Evolutionary conservation across 75 land plant genomes (phyloP).

Genomic region (Selaginella tamariscina): DNA sequence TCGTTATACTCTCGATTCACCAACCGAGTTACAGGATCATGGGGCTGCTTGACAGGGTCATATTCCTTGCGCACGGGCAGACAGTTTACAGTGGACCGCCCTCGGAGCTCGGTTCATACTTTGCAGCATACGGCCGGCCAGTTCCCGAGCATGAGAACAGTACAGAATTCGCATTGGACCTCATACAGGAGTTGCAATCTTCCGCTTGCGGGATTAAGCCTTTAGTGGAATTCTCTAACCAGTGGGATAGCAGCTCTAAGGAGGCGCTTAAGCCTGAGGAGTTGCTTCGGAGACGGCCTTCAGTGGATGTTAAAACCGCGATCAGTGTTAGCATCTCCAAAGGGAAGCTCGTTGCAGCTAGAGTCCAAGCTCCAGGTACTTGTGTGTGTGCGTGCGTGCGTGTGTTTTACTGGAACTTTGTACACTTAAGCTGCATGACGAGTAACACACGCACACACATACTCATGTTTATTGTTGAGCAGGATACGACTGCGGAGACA

Average conservation of each 20-base stretch:
- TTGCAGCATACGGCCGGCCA: conserved; percentile 45
- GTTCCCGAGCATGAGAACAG: conserved; percentile 55
- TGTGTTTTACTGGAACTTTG: no score
- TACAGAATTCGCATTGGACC: conserved; percentile 61
- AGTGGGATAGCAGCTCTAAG: conserved; percentile 27
- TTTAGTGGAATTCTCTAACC: conserved; percentile 44
- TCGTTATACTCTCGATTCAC: conserved; percentile 62
- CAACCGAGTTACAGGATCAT: conserved; percentile 67
- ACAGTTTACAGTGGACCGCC: conserved; percentile 52
- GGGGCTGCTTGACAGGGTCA: conserved; percentile 39
- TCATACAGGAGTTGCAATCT: conserved; percentile 41
- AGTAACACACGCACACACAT: no score
- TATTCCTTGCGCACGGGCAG: conserved; percentile 52
- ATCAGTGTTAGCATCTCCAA: conserved; percentile 47
- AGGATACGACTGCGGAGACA: background rate
- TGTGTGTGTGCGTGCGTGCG: no score
- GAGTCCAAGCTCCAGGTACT: conserved; percentile 13
- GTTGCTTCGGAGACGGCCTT: background rate
- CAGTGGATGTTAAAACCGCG: conserved; percentile 33
- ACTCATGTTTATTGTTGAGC: no score
- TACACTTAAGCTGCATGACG: no score
- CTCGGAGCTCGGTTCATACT: conserved; percentile 26
- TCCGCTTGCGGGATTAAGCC: conserved; percentile 31
- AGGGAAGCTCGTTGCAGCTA: conserved; percentile 44
- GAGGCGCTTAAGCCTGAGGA: background rate